These are phyloP conservation scores for Hymenochaete sp. DNA, from an alignment of 1,284 basidiomycete species.

Conservation along the genomic window DNA sequence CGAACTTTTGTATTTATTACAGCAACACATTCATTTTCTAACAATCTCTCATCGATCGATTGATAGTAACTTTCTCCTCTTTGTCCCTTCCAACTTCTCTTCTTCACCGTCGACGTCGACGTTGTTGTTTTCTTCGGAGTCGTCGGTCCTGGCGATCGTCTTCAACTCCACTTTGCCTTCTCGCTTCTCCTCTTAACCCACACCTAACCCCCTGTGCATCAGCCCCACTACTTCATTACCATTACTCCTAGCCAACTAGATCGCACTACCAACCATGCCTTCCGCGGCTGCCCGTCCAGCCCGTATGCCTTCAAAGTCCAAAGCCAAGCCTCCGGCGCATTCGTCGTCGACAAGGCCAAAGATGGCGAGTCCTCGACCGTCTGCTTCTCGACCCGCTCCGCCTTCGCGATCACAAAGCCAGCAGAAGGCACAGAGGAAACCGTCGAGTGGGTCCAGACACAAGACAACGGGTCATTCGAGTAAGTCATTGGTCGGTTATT, in stretches of 20 bases:
- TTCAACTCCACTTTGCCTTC: neutral
- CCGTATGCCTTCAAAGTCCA: constrained; percentile 1
- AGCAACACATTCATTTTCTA: no score
- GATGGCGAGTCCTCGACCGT: neutral
- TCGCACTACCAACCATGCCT: constrained; percentile 4
- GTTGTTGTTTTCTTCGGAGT: no score
- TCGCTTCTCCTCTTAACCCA: no score
- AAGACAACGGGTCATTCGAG: no score
- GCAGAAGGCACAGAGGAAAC: neutral
- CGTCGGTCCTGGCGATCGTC: constrained; percentile 3
- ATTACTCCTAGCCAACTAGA: neutral
- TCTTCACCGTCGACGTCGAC: neutral
- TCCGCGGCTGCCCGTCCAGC: constrained; percentile 4
- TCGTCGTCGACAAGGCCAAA: neutral
- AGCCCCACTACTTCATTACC: neutral
- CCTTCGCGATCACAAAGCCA: neutral
- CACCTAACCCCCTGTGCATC: no score
- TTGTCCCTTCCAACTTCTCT: neutral
- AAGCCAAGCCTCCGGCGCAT: neutral
- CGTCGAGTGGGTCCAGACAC: no score
- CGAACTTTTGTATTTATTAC: no score
- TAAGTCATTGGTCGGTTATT: no score
- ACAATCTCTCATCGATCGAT: no score
- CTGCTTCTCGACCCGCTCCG: neutral
- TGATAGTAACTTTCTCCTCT: neutral